Base-by-base conservation (phyloP, 1,284 basidiomycete species). In the Exobasidium rhododendri region DNA sequence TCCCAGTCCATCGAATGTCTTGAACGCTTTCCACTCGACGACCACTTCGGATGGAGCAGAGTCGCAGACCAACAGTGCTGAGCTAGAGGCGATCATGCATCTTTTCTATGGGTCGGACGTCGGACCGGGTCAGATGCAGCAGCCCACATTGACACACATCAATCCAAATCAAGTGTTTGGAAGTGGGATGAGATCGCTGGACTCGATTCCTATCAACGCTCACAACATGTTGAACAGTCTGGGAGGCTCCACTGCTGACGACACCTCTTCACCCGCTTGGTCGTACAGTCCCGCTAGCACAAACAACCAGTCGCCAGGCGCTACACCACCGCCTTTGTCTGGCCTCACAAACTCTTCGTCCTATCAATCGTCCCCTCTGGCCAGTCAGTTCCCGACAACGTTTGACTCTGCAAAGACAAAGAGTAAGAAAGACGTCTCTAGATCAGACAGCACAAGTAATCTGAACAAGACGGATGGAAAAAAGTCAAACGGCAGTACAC, bases 71-170 rank as follows among this genome's bases (percentile, higher is more conserved):
- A 32, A 30, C 31, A 52, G 24, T 32, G 63, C 66, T 1, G 70
- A 74, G 26, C 54, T 74, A 28, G 67, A 72, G 35, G 68, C 68
- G 20, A 72, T 75, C 63, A 75, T 75, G 70, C 67, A 70, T 56
- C 72, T 75, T 70, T 73, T 74, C 54, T 75, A 75, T 70, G 73
- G 70, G 35, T 69, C 69, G 26, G 71, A 69, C 26, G 71, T 68
- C 2, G 61, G 62, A 7, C 57, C 70, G 7, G 65, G 56, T 43
- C 58, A 64, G 30, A 44, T 49, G 7, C 24, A 40, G 7, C 51
- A 57, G n/a, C 62, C 59, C 6, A 30, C 31, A 5, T 62, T 75
- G 53, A 75, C 73, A n/a, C 73, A 75, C 50, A 68, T 75, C 64
- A 71, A 75, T 46, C 73, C 73, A 28, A 75, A 74, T 47, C 71